Base-by-base conservation (phyloP, 305 asterid species). In the Galium porrigens region DNA sequence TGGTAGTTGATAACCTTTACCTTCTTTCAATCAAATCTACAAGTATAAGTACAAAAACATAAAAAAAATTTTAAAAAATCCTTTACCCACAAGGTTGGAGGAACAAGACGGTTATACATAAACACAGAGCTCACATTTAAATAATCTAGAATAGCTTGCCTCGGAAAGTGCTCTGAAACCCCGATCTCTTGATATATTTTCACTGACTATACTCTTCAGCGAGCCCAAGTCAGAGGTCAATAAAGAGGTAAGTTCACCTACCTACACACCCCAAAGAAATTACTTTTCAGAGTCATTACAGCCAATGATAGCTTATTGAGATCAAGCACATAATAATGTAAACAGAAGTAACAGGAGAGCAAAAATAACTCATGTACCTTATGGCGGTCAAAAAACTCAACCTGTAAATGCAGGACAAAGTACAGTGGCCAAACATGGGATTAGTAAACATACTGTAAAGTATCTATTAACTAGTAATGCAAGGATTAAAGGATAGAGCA, bases 151-250 rank as follows among this genome's bases (percentile, higher is more conserved):
- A 76, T 81, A 79, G 86, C 97, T 91, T 91, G 96, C 98, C 98
- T 91, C 98, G 53, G 96, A 80, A 69, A 91, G 75, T 68, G 98
- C 95, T 78, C 98, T 83, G 83, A 91, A 84, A 78, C 98, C 98
- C 72, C 98, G 98, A 80, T 91, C 98, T 78, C 98, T 80, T 60
- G 98, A 88, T 70, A 86, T 73, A 67, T 91, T 91, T 39, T 91
- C 98, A 71, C 94, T 84, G 51, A 89, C 96, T 64, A 89, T 89
- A 80, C 53, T 85, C 77, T 91, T 89, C 53, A 91, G 79, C 7
- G 95, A 84, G 77, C 95, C 89, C 89, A 91, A 82, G 79, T 91
- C 98, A 60, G 98, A 76, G 68, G 95, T 91, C 73, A 91, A 66
- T 68, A 91, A 70, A 65, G 96, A 85, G 58, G 98, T 89, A 54